A percentile compares a stretch with the other conserved stretches of the same genome.
phyloP scores from a whole-genome alignment of 768 basidiomycete genomes.

The Amanita polypyramis region DNA sequence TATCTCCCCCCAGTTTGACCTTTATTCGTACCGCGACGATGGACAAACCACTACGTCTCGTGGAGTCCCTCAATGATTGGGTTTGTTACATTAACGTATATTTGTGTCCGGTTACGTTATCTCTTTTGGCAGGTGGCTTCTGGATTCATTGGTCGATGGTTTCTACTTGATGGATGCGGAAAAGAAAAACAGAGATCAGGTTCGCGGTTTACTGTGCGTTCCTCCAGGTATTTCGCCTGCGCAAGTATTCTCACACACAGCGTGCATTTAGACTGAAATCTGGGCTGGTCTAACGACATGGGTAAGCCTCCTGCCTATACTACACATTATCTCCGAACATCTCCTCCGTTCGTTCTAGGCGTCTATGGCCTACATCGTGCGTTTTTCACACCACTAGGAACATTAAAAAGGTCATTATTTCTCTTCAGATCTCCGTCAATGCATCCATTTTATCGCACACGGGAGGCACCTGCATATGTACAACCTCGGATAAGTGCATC shows the following conservation, averaged over 20 bases:
- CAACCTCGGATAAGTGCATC: constrained; percentile 42
- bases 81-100: neutral
- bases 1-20: neutral
- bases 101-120: neutral
- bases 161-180: constrained; percentile 64
- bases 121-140: constrained; percentile 28
- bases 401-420: neutral
- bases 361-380: constrained; percentile 78
- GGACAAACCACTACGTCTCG: neutral
- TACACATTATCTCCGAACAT: neutral
- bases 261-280: constrained; percentile 50
- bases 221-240: neutral
- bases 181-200: constrained; percentile 51
- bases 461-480: constrained; percentile 77
- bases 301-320: constrained; percentile 30
- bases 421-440: constrained; percentile 68
- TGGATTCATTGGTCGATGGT: constrained; percentile 51
- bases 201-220: constrained; percentile 45
- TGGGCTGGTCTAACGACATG: constrained; percentile 76
- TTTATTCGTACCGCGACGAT: neutral
- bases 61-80: neutral
- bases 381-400: constrained; percentile 12
- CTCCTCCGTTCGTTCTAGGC: too few relatives aligned
- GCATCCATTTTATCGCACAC: constrained; percentile 66
- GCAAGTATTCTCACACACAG: neutral